Percentiles rank a stretch among this genome's conserved stretches.
These are phyloP conservation scores for Penicillium freii DNA, from an alignment of 2,329 filamentous ascomycete species.

Conservation along the genomic window DNA sequence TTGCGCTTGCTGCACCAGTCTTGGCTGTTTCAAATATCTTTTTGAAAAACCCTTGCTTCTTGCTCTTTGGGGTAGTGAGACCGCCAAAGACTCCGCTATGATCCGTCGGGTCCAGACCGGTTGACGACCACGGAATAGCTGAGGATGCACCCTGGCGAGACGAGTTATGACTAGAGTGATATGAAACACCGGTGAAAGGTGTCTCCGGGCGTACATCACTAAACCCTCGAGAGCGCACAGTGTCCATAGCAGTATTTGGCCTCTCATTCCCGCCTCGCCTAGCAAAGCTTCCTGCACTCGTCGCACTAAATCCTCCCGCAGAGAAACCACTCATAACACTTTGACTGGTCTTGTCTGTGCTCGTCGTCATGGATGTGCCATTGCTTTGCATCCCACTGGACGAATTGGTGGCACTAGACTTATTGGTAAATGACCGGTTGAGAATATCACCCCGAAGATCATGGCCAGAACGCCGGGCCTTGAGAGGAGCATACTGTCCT, in stretches of 20 bases:
- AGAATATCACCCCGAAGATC: constrained; percentile 70
- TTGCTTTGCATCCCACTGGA: constrained; percentile 70
- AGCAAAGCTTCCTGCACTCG: constrained; percentile 89
- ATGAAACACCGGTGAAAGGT: constrained; percentile 73
- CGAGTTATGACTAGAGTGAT: constrained; percentile 79
- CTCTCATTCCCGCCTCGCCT: constrained; percentile 55
- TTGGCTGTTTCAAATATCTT: constrained; percentile 93
- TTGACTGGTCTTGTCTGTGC: constrained; percentile 73
- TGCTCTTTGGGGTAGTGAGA: constrained; percentile 69
- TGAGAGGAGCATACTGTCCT: constrained; percentile 37
- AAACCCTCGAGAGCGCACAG: constrained; percentile 39
- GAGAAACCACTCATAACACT: constrained; percentile 94
- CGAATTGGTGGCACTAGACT: constrained; percentile 77
- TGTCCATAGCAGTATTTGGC: constrained; percentile 46
- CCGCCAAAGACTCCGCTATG: constrained; percentile 72
- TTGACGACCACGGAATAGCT: constrained; percentile 58
- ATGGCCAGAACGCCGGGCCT: constrained; percentile 57
- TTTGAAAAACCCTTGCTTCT: constrained; percentile 89
- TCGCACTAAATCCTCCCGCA: constrained; percentile 86
- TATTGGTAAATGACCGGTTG: constrained; percentile 79
- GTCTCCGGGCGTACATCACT: constrained; percentile 50
- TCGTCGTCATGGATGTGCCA: constrained; percentile 63
- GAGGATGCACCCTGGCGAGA: constrained; percentile 60
- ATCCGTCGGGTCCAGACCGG: constrained; percentile 55
- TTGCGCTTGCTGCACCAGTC: constrained; percentile 84